A percentile compares a stretch with the other conserved stretches of the same genome.
Evolutionary conservation across 176 grass and related monocot genomes (phyloP).

Genomic region (Tuctoria greenei): DNA sequence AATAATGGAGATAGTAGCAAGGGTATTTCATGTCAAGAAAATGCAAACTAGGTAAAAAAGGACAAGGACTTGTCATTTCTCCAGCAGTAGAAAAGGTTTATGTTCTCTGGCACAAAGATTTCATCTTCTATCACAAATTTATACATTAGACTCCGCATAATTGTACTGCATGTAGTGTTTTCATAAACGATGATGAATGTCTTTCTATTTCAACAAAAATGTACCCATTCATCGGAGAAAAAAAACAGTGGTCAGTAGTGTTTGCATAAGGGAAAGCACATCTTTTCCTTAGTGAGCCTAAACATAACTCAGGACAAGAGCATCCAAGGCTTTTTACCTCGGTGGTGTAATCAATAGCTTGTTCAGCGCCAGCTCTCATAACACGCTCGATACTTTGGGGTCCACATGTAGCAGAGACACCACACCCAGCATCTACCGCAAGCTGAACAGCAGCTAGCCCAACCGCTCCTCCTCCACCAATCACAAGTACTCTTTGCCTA

Average conservation of each 20-base stretch:
- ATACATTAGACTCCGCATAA: too few species aligned
- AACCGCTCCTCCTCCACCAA: slow-evolving; percentile 96
- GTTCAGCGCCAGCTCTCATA: slow-evolving; percentile 71
- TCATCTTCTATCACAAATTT: too few species aligned
- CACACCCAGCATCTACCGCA: slow-evolving; percentile 67
- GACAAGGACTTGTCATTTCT: not conserved
- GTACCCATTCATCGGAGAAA: too few species aligned
- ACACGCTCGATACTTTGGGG: slow-evolving; percentile 70
- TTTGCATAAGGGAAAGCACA: too few species aligned
- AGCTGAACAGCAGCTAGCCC: slow-evolving; percentile 81
- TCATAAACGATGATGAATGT: slow-evolving; percentile 19
- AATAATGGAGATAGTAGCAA: slow-evolving; percentile 7
- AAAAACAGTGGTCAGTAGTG: too few species aligned
- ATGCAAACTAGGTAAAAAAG: not conserved
- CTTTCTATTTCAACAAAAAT: too few species aligned
- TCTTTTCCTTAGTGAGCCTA: too few species aligned
- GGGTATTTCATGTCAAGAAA: not conserved
- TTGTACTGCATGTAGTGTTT: too few species aligned
- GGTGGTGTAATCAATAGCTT: slow-evolving; percentile 89
- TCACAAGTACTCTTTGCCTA: slow-evolving; percentile 83
- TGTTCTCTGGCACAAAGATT: slow-evolving; percentile 9
- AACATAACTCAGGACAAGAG: not conserved
- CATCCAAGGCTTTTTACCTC: slow-evolving; percentile 49
- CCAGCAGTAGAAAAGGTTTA: not conserved
- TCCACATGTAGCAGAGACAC: slow-evolving; percentile 82